Evolutionary conservation across 2,329 filamentous ascomycete species (phyloP), one percentile per base, ranked within the genome.

Genomic region (Calonectria henricotiae): DNA sequence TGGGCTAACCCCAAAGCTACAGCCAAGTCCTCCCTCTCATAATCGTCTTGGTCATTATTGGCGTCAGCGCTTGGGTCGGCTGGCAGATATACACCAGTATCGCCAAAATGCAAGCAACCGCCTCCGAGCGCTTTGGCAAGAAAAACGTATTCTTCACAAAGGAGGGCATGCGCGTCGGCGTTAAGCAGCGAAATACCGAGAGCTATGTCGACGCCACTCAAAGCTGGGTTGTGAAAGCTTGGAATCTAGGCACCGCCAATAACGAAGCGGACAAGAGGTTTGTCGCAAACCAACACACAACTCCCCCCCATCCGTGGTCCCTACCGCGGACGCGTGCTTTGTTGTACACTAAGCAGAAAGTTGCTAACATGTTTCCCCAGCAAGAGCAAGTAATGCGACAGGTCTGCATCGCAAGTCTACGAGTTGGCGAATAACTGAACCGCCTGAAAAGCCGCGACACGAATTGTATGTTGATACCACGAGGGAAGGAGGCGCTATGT

Each of bases 71-170:
- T 67, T 94, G 90, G 83, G 85, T 95, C 68, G 88, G 89, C 71
- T 94, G 94, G 82, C 91, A 93, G 71, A 87, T 95, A 80, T 95
- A 93, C 82, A 82, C 92, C 65, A 90, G 90, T 82, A 86, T 89
- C 66, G 86, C 86, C 82, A 88, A 93, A 80, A 91, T 95, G 76
- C 88, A 89, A 71, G 85, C 89, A 70, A 86, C 89, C 69, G 92
- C 92, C 55, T 89, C 88, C 60, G 86, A 92, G 82, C 90, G 90
- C 78, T 93, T 95, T 89, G 90, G 91, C 80, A 90, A 90, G 83
- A 93, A 92, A 84, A 92, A 95, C 80, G 89, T 95, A 67, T 86
- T 90, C 46, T 93, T 94, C 82, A 92, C 91, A 44, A 94, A 93
- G 80, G 93, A 94, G 67, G 93, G 93, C 66, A 83, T 93, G 71